Evolutionary conservation across 1,139 yeast species (phyloP), one percentile per base, ranked within the genome.

Genomic region (Protomyces pachydermus): DNA sequence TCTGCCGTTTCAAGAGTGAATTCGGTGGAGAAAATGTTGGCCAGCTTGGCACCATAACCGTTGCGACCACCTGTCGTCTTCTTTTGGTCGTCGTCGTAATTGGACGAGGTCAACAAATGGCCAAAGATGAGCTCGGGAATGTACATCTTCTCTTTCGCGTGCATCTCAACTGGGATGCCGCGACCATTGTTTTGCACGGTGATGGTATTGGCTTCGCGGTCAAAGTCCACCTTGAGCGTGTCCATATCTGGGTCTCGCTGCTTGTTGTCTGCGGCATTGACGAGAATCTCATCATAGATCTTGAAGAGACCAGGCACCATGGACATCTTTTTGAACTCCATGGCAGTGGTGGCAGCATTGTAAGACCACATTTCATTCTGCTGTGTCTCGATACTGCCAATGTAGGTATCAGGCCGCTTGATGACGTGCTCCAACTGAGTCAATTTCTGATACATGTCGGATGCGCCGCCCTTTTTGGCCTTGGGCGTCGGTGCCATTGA

Each of bases 11-110:
- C 97, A 50, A 95, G 81, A 18, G 80, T 82, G 73, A 95, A 95
- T 72, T 88, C 88, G 2, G 91, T 88, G 25, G 97, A 91, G 73
- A 90, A 90, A 70, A 95, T 88, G 77, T 95, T 88, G 81, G 95
- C 89, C 75, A 95, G 76, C 75, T 95, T 95, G 57, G 99, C 98
- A 76, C 99, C 99, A 74, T 84, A 95, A 69, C 98, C 98, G 74
- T 95, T 95, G 80, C 99, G 84, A 76, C 99, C 99, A 79, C 98
- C 99, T 1, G 97, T 90, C 34, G 95, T 98, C 75, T 95, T 95
- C 77, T 88, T 89, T 72, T 93, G 88, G 69, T 93, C 84, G 74
- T 95, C 98, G 74, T 95, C 97, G 75, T 95, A 95, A 75, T 95
- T 95, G 39, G 97, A 89, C 1, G 98, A 91, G 0, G 98, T 95